Evolutionary conservation across 164 flowering plant genomes (phyloP).

Genomic region (grape (Vitis vinifera)): DNA sequence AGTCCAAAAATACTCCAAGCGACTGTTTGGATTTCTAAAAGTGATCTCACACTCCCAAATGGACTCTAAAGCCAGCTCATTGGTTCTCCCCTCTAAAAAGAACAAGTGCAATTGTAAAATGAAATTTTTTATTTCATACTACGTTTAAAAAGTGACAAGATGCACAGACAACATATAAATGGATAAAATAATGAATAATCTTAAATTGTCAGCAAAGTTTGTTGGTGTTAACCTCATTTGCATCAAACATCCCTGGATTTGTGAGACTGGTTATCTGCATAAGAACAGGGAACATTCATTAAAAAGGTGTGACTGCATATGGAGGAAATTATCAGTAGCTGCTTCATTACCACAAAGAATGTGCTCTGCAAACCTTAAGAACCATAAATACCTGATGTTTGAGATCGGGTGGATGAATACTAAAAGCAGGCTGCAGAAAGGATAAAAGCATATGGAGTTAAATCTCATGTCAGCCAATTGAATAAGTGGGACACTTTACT

Average conservation of each 20-base stretch:
- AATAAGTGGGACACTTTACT: too few relatives aligned
- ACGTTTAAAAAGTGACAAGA: too few relatives aligned
- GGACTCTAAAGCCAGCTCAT: too few relatives aligned
- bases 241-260: slow-evolving; percentile 78
- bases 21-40: too few relatives aligned
- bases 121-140: too few relatives aligned
- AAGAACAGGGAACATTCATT: slow-evolving; percentile 7
- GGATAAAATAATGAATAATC: too few relatives aligned
- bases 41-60: too few relatives aligned
- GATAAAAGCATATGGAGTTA: slow-evolving; percentile 1
- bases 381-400: slow-evolving; percentile 60
- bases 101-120: too few relatives aligned
- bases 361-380: neutral
- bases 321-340: neutral
- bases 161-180: too few relatives aligned
- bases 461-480: neutral
- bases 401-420: slow-evolving; percentile 44
- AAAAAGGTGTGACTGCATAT: neutral
- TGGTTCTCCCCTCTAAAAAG: too few relatives aligned
- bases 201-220: too few relatives aligned
- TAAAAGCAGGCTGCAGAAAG: slow-evolving; percentile 76
- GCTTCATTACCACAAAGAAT: neutral
- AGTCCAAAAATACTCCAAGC: too few relatives aligned
- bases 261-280: slow-evolving; percentile 66
- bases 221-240: slow-evolving; percentile 66